Evolutionary conservation across 345 rosid genomes (phyloP).

Genomic region (Tarenaya hassleriana): DNA sequence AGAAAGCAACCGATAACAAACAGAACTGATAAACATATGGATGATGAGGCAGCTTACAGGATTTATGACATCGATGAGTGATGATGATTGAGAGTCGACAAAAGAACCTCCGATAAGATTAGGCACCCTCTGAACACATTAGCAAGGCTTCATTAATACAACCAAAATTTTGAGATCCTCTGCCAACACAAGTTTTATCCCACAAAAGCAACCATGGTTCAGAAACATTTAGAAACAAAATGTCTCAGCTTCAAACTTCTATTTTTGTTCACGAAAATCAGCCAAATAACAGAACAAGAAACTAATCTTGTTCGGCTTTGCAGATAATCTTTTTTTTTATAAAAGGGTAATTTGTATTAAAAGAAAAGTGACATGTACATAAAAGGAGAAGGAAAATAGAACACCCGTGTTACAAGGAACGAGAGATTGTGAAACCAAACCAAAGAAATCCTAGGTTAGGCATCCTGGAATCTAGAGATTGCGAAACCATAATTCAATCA

Average conservation of each 20-base stretch:
- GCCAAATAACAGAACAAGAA: neutral
- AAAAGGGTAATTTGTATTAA: no score
- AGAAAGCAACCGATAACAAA: neutral
- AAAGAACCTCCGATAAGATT: constrained; percentile 87
- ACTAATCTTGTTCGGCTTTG: no score
- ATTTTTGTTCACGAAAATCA: neutral
- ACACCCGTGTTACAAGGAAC: no score
- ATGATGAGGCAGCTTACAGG: constrained; percentile 41
- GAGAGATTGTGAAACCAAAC: no score
- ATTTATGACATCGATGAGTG: constrained; percentile 66
- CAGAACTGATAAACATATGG: neutral
- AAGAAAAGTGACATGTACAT: no score
- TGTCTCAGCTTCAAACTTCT: neutral
- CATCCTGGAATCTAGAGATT: no score
- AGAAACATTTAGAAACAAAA: neutral
- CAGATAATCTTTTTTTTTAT: no score
- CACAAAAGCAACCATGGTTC: neutral
- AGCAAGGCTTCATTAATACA: neutral
- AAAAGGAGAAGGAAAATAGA: no score
- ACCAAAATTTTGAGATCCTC: neutral
- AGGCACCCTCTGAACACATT: constrained; percentile 57
- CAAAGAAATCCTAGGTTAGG: no score
- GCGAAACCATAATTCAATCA: no score
- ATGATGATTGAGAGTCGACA: constrained; percentile 58
- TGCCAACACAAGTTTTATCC: no score